Evolutionary conservation across 2,329 filamentous ascomycete species (phyloP).

Genomic region (Tolypocladium amazonense): DNA sequence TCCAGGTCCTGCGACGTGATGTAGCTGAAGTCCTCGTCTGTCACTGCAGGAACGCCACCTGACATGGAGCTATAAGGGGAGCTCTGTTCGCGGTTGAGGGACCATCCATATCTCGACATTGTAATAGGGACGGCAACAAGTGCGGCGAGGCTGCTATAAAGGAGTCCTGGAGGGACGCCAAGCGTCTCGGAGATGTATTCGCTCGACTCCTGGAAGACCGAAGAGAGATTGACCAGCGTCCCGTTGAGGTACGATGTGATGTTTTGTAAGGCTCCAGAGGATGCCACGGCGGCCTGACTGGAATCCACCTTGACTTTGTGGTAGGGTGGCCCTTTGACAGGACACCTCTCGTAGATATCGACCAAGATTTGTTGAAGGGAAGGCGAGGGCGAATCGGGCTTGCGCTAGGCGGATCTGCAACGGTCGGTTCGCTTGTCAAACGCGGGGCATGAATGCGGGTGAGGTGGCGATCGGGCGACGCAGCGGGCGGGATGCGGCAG

Average conservation of each 20-base stretch:
- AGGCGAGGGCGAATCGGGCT: background rate
- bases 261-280: conserved; percentile 52
- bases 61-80: conserved; percentile 41
- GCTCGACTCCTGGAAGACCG: conserved; percentile 35
- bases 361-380: background rate
- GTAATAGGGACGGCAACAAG: conserved; percentile 38
- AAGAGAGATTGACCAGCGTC: conserved; percentile 37
- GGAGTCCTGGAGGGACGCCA: conserved; percentile 35
- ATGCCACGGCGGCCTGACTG: conserved; percentile 45
- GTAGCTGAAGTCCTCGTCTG: conserved; percentile 70
- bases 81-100: conserved; percentile 31
- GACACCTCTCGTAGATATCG: conserved; percentile 16
- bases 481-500: background rate
- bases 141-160: conserved; percentile 41
- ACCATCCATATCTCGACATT: conserved; percentile 46
- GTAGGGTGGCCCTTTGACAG: conserved; percentile 23
- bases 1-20: conserved; percentile 69
- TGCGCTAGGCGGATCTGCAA: background rate
- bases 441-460: background rate
- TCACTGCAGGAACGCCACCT: conserved; percentile 49
- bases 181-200: conserved; percentile 40
- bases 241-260: conserved; percentile 47
- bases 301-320: conserved; percentile 51
- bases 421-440: background rate
- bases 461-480: background rate